Conservation (phyloP, 2,329 filamentous ascomycete genomes). For the Alternaria sp. region DNA sequence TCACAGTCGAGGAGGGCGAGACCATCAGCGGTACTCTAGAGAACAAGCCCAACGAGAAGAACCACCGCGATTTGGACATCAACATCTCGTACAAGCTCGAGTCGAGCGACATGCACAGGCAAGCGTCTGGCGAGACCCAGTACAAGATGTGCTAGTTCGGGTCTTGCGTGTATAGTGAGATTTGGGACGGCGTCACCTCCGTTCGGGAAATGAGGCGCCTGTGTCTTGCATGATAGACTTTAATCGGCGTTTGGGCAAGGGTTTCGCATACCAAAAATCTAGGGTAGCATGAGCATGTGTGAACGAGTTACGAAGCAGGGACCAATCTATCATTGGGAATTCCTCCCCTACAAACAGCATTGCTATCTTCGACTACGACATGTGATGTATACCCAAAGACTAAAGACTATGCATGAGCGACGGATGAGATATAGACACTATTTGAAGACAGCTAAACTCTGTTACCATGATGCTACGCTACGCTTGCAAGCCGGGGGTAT, state of each 20-base stretch:
- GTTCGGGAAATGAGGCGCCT: conserved; percentile 8
- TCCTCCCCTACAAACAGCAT: conserved; percentile 44
- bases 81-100: conserved; percentile 82
- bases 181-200: background rate
- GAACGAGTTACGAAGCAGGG: conserved; percentile 47
- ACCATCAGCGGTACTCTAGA: conserved; percentile 74
- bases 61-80: conserved; percentile 94
- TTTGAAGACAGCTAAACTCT: conserved; percentile 15
- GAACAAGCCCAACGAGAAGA: conserved; percentile 91
- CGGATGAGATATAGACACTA: background rate
- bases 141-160: conserved; percentile 72
- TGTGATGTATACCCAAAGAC: background rate
- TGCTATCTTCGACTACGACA: background rate
- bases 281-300: conserved; percentile 44
- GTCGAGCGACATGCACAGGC: conserved; percentile 75
- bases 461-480: conserved; percentile 21
- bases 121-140: conserved; percentile 72
- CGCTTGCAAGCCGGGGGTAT: conserved; percentile 25
- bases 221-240: conserved; percentile 26
- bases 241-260: conserved; percentile 27
- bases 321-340: conserved; percentile 48
- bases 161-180: conserved; percentile 5
- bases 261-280: conserved; percentile 34
- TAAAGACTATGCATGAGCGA: background rate
- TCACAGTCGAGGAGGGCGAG: conserved; percentile 91